phyloP scores from a whole-genome alignment of 1,139 yeast species.

The Blastobotrys apis region DNA sequence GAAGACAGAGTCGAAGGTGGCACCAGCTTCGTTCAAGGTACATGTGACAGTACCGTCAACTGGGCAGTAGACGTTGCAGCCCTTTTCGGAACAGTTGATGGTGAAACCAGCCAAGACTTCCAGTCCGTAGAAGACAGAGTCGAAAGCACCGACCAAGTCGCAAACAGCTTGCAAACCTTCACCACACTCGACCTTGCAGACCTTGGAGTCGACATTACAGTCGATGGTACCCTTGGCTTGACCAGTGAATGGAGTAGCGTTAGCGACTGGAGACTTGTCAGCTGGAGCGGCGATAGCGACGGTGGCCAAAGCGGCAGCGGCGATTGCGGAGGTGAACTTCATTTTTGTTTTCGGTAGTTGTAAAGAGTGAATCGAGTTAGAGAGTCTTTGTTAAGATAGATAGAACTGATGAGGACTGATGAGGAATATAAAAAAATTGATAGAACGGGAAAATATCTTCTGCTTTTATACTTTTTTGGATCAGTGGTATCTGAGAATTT shows the following conservation, averaged over 20 bases:
- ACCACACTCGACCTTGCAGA: constrained; percentile 17
- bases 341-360: neutral
- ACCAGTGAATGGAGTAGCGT: too few relatives aligned
- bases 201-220: constrained; percentile 18
- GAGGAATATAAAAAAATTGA: too few relatives aligned
- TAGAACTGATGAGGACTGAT: neutral
- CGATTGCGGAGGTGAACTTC: constrained; percentile 4
- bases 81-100: constrained; percentile 15
- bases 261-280: neutral
- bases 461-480: neutral
- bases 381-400: neutral
- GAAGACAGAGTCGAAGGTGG: constrained; percentile 19
- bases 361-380: neutral
- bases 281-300: constrained; percentile 2
- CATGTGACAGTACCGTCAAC: constrained; percentile 19
- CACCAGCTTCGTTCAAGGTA: constrained; percentile 18
- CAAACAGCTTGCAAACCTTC: constrained; percentile 14
- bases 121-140: constrained; percentile 19
- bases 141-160: constrained; percentile 18
- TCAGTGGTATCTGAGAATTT: neutral
- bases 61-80: constrained; percentile 20
- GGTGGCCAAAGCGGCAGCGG: neutral
- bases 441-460: too few relatives aligned
- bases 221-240: constrained; percentile 11
- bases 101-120: constrained; percentile 19